Evolutionary conservation across 106 monocot genomes (phyloP), one percentile per base, ranked within the genome.

Genomic region (Iris macrosiphon): DNA sequence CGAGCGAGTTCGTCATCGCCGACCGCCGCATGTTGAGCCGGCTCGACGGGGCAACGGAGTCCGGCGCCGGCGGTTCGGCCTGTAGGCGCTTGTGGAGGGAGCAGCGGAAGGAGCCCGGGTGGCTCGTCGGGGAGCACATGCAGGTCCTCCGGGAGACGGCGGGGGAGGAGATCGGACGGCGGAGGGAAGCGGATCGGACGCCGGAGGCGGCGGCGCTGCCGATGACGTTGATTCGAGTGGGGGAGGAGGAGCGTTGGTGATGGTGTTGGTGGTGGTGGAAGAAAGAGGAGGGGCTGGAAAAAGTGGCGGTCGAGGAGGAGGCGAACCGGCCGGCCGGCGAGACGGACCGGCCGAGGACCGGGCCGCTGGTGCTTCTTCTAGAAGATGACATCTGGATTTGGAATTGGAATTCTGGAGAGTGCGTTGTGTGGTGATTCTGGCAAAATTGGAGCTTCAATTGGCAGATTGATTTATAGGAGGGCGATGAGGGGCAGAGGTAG

Each of bases 61-160:
- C 14, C 10, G 56, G 12, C 20, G 49, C 60, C 59, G 67, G 74
- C 42, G 71, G 80, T 27, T 67, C 62, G 14, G 59, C 44, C 46
- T 63, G 72, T 0, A 70, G 58, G 15, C 63, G 63, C 61, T 82
- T 82, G 59, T 82, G 81, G 43, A 82, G 72, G 24, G 66, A 50
- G 68, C 81, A 82, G 2, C 81, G 75, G 64, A 72, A 82, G 21
- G 81, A 82, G 0, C 81, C 81, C 6, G 81, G 81, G 20, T 82
- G 81, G 8, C 63, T 82, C 43, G 81, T 82, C 54, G 81, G 81
- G 6, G 81, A 82, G 64, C 81, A 82, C 76, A 76, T 68, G 59
- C 81, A 82, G 7, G 72, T 82, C 63, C 55, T 75, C 62, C 33
- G 75, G 72, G 3, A 67, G 67, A 7, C 68, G 62, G 35, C 41